Conservation (phyloP, 257 asterid species). For the Mentha longifolia region DNA sequence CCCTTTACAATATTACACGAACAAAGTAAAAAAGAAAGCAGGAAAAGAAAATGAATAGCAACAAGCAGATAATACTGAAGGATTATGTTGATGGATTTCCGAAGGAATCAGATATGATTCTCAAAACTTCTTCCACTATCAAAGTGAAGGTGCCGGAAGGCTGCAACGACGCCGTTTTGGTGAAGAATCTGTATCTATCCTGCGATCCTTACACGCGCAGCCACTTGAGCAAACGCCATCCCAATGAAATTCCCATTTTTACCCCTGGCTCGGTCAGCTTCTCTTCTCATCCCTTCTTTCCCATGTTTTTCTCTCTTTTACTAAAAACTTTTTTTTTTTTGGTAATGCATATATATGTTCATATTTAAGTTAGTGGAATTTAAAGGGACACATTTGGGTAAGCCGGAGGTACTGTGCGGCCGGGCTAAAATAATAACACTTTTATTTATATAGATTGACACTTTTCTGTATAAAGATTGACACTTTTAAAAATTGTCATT, state of each 20-base stretch:
- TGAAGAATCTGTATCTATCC: conserved; percentile 54
- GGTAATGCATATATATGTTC: no score
- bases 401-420: no score
- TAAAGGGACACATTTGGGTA: no score
- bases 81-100: not conserved
- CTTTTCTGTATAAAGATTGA: no score
- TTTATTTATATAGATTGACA: no score
- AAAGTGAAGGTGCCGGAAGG: conserved; percentile 42
- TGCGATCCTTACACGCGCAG: conserved; percentile 46
- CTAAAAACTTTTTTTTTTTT: no score
- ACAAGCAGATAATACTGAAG: not conserved
- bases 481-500: no score
- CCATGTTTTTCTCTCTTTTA: no score
- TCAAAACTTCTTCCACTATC: conserved; percentile 5
- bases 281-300: not conserved
- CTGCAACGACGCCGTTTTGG: conserved; percentile 43
- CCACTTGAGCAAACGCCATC: not conserved
- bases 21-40: not conserved
- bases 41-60: not conserved
- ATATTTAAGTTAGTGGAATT: no score
- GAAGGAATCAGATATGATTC: not conserved
- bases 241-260: not conserved
- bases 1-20: not conserved
- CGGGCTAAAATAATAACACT: no score
- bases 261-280: not conserved